Base-by-base conservation (phyloP, 129 eudicot genomes). In the Artemisia argyi region DNA sequence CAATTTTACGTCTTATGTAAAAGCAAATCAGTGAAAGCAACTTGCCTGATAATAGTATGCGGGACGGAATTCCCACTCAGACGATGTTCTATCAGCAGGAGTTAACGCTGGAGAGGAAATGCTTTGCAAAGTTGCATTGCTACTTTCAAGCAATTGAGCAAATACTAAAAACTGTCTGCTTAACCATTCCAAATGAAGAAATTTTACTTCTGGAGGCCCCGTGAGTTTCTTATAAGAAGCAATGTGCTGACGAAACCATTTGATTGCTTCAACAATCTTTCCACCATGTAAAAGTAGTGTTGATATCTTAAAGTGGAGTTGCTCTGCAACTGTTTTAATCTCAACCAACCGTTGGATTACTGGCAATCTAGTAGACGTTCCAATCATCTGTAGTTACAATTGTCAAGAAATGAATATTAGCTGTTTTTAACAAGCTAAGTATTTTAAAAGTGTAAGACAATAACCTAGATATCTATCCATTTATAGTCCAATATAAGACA, bases 181-280 rank as follows among this genome's bases (percentile, higher is more conserved):
- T 65, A 90, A 69, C 99, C 99, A 94, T 66, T 94, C 96, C 96
- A 96, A 94, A 47, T 94, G 97, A 73, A 88, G 85, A 81, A 87
- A 94, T 78, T 61, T 77, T 39, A 86, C 91, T 72, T 90, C 87
- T 26, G 88, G 80, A 7, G 86, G 82, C 65, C 99, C 97, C 53
- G 69, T 78, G 72, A 94, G 88, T 71, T 66, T 84, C 79, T 71
- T 86, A 73, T 94, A 94, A 74, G 83, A 73, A 84, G 84, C 80
- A 78, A 55, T 66, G 72, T 94, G 99, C 78, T 81, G 93, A 61
- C 89, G 91, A 76, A 94, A 90, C 97, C 97, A 88, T 55, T 74
- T 65, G 63, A 90, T 89, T 84, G 99, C 97, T 81, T 94, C 99
- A 48, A 68, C 62, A 64, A 90, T 15, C 79, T 88, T 94, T 59